These are phyloP conservation scores for Sedum album DNA, from an alignment of 164 flowering plant genomes.

Conservation along the genomic window DNA sequence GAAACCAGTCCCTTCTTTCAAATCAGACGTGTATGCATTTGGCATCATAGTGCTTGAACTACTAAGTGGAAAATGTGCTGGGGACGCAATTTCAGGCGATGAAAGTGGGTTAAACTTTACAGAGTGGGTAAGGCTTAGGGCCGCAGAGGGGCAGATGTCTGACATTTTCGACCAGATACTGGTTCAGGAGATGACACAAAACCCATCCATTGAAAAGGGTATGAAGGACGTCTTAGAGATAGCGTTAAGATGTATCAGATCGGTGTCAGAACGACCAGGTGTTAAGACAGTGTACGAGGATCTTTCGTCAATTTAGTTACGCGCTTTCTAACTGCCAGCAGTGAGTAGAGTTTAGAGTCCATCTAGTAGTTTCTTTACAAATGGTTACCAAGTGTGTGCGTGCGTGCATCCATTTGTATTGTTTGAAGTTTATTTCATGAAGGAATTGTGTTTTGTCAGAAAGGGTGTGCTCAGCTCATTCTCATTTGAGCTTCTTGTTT, in stretches of 20 bases:
- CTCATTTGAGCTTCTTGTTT: too few species aligned
- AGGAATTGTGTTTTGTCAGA: too few species aligned
- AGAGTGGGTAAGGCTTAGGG: constrained; percentile 75
- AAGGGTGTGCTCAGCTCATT: too few species aligned
- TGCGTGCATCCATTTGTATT: too few species aligned
- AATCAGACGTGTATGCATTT: constrained; percentile 93
- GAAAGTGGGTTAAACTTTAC: constrained; percentile 74
- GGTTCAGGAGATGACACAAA: constrained; percentile 30
- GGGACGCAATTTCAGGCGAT: constrained; percentile 78
- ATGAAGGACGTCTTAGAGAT: constrained; percentile 80
- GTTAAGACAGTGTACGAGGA: constrained; percentile 91
- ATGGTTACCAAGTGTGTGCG: too few species aligned
- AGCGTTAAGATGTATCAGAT: constrained; percentile 67
- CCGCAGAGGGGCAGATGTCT: constrained; percentile 63
- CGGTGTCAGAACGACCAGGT: constrained; percentile 86
- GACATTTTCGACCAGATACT: constrained; percentile 64
- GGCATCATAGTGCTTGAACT: constrained; percentile 84
- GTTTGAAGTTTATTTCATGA: too few species aligned
- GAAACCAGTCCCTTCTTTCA: constrained; percentile 87
- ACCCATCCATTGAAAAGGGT: constrained; percentile 54
- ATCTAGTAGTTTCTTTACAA: too few species aligned
- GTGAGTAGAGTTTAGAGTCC: too few species aligned
- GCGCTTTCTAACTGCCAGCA: too few species aligned
- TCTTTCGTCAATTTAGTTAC: constrained; percentile 84
- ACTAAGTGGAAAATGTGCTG: constrained; percentile 82